These are phyloP conservation scores for Speleostelium caveatum DNA, from an alignment of 78 protist species.

Conservation along the genomic window DNA sequence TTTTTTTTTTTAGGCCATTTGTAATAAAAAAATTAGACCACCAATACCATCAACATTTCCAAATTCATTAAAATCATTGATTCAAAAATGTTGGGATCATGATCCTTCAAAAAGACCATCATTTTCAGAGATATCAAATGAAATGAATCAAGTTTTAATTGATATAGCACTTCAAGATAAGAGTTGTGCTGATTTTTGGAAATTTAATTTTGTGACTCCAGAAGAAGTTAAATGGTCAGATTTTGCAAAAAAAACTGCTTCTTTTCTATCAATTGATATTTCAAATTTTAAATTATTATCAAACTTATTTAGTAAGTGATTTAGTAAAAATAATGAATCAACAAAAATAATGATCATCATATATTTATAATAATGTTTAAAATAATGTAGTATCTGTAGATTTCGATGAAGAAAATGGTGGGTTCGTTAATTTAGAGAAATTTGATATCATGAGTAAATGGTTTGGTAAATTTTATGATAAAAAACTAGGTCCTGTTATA, in stretches of 20 bases:
- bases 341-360: not conserved
- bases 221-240: conserved; percentile 56
- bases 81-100: conserved; percentile 80
- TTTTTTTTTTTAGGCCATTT: conserved; percentile 39
- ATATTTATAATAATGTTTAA: not conserved
- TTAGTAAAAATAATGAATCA: not conserved
- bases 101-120: conserved; percentile 71
- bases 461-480: conserved; percentile 71
- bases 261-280: not conserved
- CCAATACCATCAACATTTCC: conserved; percentile 47
- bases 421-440: conserved; percentile 59
- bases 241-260: conserved; percentile 15
- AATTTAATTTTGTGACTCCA: conserved; percentile 16
- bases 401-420: conserved; percentile 35
- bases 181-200: conserved; percentile 73
- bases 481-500: conserved; percentile 13
- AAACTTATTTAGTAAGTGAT: conserved; percentile 24
- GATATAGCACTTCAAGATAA: conserved; percentile 51
- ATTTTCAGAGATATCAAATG: conserved; percentile 42
- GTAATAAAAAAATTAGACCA: conserved; percentile 70
- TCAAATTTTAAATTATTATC: conserved; percentile 1
- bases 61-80: conserved; percentile 24
- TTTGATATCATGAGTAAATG: conserved; percentile 77
- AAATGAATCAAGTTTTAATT: conserved; percentile 67
- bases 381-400: conserved; percentile 23